A percentile compares a stretch with the other conserved stretches of the same genome.
Evolutionary conservation across 208 protist species (phyloP).

Genomic region (Herpetomonas tarakana): DNA sequence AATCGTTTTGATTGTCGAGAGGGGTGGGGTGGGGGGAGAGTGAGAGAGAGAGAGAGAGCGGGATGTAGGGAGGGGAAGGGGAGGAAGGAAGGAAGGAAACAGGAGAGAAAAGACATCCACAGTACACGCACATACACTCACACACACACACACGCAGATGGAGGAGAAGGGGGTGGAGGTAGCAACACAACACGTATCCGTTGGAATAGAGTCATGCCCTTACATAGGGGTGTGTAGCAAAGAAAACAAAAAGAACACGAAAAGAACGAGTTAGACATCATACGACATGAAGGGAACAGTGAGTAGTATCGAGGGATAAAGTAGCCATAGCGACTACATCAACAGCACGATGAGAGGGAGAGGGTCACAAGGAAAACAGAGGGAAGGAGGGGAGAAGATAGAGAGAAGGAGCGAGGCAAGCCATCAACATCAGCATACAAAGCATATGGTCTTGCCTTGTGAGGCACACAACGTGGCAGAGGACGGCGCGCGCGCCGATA

Average conservation of each 20-base stretch:
- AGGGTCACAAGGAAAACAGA: conserved; percentile 11
- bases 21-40: conserved; percentile 6
- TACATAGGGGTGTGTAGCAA: neutral
- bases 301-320: neutral
- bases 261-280: conserved; percentile 2
- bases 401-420: conserved; percentile 6
- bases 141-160: conserved; percentile 3
- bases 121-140: conserved; percentile 4
- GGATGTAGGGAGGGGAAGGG: neutral
- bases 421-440: conserved; percentile 4
- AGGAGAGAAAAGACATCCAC: conserved; percentile 1
- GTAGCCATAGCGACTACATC: neutral
- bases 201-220: neutral
- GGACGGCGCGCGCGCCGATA: no score
- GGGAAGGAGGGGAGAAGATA: neutral
- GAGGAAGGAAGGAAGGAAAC: conserved; percentile 8
- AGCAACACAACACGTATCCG: neutral
- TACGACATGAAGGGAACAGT: neutral
- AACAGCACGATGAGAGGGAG: neutral
- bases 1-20: neutral
- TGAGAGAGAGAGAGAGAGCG: neutral
- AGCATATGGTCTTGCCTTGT: neutral
- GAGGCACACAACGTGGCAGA: no score
- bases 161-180: neutral
- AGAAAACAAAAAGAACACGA: conserved; percentile 5